Conservation (phyloP, 345 rosid species). For the Salix udensis region DNA sequence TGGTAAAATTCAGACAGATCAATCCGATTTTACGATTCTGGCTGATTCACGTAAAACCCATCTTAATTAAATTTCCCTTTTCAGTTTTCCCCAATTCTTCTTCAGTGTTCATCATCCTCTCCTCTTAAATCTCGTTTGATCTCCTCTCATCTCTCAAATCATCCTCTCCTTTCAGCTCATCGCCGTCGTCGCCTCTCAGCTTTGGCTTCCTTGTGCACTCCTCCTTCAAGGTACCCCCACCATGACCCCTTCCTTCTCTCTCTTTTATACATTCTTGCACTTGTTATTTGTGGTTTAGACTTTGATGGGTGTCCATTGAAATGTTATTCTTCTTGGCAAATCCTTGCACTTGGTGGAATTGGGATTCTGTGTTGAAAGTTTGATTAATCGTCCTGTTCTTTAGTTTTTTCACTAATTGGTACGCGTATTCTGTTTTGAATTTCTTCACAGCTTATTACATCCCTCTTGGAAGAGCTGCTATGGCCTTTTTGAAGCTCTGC, state of each 20-base stretch:
- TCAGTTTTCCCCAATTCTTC: too few relatives aligned
- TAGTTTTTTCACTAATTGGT: background rate
- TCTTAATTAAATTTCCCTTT: too few relatives aligned
- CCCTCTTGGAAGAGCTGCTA: constrained; percentile 75
- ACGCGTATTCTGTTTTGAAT: background rate
- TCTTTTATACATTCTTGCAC: background rate
- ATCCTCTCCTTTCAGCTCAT: too few relatives aligned
- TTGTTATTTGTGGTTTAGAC: background rate
- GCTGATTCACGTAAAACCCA: too few relatives aligned
- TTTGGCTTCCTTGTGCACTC: constrained; percentile 42
- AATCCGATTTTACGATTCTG: too few relatives aligned
- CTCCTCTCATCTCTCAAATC: too few relatives aligned
- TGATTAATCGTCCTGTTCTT: background rate
- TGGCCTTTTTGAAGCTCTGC: constrained; percentile 58
- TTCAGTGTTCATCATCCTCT: too few relatives aligned
- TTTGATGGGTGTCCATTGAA: background rate
- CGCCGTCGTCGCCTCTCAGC: constrained; percentile 24
- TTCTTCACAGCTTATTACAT: constrained; percentile 28
- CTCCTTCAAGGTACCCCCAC: constrained; percentile 46
- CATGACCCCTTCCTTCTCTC: background rate
- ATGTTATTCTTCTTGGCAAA: background rate
- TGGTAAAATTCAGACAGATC: too few relatives aligned
- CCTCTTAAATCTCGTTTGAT: too few relatives aligned
- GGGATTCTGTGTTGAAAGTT: background rate
- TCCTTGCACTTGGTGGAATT: too few relatives aligned